Conservation (phyloP, 2,329 filamentous ascomycete species). For the Aspergillus candidus region DNA sequence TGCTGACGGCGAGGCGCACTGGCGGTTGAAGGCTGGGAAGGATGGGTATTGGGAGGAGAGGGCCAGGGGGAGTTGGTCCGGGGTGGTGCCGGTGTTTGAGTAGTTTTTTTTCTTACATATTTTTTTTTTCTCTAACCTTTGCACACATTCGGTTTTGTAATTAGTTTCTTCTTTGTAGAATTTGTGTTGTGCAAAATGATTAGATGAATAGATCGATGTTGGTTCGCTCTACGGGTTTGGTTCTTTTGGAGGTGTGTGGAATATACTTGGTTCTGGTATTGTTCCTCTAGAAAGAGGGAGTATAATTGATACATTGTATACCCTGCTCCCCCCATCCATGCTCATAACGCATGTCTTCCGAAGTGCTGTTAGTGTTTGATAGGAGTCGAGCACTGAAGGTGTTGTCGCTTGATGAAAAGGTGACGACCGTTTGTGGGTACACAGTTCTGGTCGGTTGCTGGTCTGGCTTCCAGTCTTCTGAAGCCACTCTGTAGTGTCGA, state of each 20-base stretch:
- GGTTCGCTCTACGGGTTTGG: too few species aligned
- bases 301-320: background rate
- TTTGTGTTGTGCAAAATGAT: too few species aligned
- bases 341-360: background rate
- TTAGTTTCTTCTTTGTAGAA: too few species aligned
- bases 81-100: conserved; percentile 51
- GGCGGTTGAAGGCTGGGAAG: conserved; percentile 71
- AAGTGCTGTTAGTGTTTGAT: too few species aligned
- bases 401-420: conserved; percentile 10
- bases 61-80: conserved; percentile 59
- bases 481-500: too few species aligned
- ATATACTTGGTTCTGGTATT: too few species aligned
- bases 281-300: too few species aligned
- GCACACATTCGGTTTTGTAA: too few species aligned
- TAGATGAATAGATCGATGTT: too few species aligned
- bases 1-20: conserved; percentile 41
- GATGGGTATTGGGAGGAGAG: conserved; percentile 94
- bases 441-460: background rate
- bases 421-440: conserved; percentile 9
- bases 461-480: too few species aligned
- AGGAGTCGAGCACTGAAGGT: background rate
- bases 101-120: conserved; percentile 4
- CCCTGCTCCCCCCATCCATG: background rate
- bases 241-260: too few species aligned
- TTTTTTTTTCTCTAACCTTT: background rate